A percentile compares a stretch with the other conserved stretches of the same genome.
Conservation (phyloP, 768 basidiomycete genomes). For the Lyophyllum atratum region DNA sequence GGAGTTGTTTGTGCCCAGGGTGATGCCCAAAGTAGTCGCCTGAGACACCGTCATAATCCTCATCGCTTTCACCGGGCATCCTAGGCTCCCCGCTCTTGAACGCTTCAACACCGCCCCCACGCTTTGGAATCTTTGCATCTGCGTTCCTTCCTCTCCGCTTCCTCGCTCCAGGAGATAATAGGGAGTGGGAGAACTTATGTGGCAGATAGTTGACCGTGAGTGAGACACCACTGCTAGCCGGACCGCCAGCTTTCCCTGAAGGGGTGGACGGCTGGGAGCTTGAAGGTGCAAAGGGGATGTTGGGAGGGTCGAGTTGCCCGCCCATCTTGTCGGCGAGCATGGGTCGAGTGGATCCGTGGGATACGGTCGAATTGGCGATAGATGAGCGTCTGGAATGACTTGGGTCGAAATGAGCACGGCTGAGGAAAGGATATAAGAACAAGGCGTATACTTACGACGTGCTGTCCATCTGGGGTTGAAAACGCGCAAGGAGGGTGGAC, state of each 20-base stretch:
- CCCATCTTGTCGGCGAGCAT: slow-evolving; percentile 16
- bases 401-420: slow-evolving; percentile 6
- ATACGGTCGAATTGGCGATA: slow-evolving; percentile 21
- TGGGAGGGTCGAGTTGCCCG: slow-evolving; percentile 20
- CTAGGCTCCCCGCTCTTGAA: slow-evolving; percentile 53
- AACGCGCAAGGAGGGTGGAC: slow-evolving; percentile 2
- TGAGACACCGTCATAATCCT: slow-evolving; percentile 54
- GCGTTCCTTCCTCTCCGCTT: slow-evolving; percentile 35
- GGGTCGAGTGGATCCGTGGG: slow-evolving; percentile 21
- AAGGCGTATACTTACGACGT: slow-evolving; percentile 15
- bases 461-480: slow-evolving; percentile 19
- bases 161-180: slow-evolving; percentile 42
- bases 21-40: slow-evolving; percentile 43
- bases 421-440: not conserved
- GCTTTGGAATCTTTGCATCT: slow-evolving; percentile 46
- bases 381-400: slow-evolving; percentile 22
- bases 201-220: slow-evolving; percentile 74
- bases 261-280: slow-evolving; percentile 13
- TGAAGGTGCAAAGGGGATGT: slow-evolving; percentile 16
- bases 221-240: slow-evolving; percentile 25
- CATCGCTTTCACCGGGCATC: slow-evolving; percentile 52
- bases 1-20: slow-evolving; percentile 42
- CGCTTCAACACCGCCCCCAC: slow-evolving; percentile 73
- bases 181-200: slow-evolving; percentile 60
- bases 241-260: not conserved